Base-by-base conservation (phyloP, 805 yeast genomes). In the Ogataea zsoltii region DNA sequence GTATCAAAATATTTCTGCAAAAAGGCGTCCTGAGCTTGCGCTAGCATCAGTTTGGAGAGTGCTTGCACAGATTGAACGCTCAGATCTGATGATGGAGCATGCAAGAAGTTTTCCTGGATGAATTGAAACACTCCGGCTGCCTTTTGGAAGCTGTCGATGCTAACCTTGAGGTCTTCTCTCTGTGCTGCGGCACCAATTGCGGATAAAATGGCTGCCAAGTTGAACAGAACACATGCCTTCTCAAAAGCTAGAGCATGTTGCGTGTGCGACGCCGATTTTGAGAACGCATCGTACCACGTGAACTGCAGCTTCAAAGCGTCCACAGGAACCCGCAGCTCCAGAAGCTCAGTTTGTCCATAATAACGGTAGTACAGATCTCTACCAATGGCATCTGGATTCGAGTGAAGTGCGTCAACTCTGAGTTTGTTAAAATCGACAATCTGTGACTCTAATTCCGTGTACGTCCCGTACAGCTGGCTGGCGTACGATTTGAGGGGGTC, bases 1-100 rank as follows among this genome's bases (percentile, higher is more conserved):
- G 66, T 67, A 44, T 75, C 79, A 30, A 88, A 60, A 7, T 81
- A 78, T 52, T 80, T 84, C 57, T 83, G 62, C 2, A 85, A 67
- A 61, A 92, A 91, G 6, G 85, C 76, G 54, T 94, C 97, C 61
- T 91, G 97, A 2, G 94, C 88, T 63, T 92, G 96, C 0, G 95
- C 94, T 44, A 89, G 69, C 79, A 85, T 80, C 44, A 91, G 63
- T 51, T 75, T 76, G 13, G 74, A 62, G 41, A 92, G 72, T 29
- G 88, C 83, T 33, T 74, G 73, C 9, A 88, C 79, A 0, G 88
- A 81, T 17, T 83, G 79, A 28, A 85, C 85, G 48, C 76, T 72
- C 40, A 91, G 68, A 64, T 92, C 99, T 4, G 75, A 70, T 3
- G 90, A 80, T 0, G 98, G 97, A 0, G 97, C 92, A 65, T 91